phyloP scores from a whole-genome alignment of 805 yeast genomes.

The Cyberlindnera meyerae region DNA sequence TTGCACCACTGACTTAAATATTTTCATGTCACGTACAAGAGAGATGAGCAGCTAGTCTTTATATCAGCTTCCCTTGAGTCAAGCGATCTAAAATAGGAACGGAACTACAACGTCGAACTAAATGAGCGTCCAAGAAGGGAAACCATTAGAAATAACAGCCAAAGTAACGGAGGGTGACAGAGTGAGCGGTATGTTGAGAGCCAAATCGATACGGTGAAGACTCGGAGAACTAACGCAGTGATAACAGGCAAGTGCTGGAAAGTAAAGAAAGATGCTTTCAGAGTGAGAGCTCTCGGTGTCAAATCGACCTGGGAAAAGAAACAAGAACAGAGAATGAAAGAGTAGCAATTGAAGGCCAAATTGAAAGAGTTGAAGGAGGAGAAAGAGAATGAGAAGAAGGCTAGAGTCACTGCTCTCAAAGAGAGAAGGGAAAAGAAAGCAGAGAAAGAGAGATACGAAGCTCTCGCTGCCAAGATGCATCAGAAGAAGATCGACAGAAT shows the following conservation, averaged over 20 bases:
- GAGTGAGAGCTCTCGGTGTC: constrained; percentile 53
- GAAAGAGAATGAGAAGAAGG: constrained; percentile 55
- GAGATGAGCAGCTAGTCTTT: too few species aligned
- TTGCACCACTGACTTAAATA: too few species aligned
- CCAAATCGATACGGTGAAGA: too few species aligned
- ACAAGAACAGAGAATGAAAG: constrained; percentile 59
- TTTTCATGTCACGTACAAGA: too few species aligned
- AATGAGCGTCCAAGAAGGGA: constrained; percentile 2
- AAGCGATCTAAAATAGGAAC: too few species aligned
- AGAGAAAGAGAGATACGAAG: constrained; percentile 84
- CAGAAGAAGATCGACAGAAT: constrained; percentile 87
- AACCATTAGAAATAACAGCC: neutral
- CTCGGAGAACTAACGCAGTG: constrained; percentile 1
- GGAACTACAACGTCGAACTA: neutral
- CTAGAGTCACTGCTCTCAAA: constrained; percentile 51
- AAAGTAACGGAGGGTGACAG: constrained; percentile 19
- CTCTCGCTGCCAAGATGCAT: constrained; percentile 81
- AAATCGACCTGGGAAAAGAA: constrained; percentile 60
- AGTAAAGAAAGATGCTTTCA: constrained; percentile 58
- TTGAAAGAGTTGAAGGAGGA: constrained; percentile 73
- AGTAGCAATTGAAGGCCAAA: constrained; percentile 62
- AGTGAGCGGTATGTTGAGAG: constrained; percentile 25
- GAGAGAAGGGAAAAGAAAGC: constrained; percentile 76
- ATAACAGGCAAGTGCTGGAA: constrained; percentile 65
- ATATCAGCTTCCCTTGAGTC: too few species aligned